phyloP scores from a whole-genome alignment of 2,329 filamentous ascomycete species.

The Xylaria hypoxylon region DNA sequence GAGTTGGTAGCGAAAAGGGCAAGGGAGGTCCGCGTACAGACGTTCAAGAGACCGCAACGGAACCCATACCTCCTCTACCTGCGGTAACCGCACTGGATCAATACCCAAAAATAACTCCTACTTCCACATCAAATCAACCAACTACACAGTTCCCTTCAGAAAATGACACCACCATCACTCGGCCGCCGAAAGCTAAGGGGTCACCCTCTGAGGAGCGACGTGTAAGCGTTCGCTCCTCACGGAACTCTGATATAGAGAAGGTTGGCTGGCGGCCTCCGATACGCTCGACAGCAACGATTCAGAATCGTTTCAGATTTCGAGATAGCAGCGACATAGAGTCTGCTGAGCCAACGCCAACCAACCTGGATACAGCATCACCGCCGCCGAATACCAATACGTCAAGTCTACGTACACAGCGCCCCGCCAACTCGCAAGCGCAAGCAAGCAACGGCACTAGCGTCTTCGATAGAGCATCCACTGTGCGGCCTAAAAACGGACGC shows the following conservation, averaged over 20 bases:
- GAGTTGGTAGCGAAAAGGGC: slow-evolving; percentile 46
- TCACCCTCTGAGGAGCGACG: slow-evolving; percentile 24
- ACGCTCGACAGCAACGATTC: slow-evolving; percentile 34
- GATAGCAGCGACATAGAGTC: slow-evolving; percentile 49
- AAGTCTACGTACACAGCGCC: slow-evolving; percentile 34
- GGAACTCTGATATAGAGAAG: slow-evolving; percentile 28
- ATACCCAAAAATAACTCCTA: slow-evolving; percentile 13
- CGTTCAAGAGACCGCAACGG: slow-evolving; percentile 7
- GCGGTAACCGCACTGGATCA: slow-evolving; percentile 16
- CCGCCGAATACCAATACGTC: slow-evolving; percentile 42
- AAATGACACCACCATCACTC: slow-evolving; percentile 10
- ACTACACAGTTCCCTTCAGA: background rate
- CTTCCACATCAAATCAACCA: slow-evolving; percentile 14
- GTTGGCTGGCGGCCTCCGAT: slow-evolving; percentile 18
- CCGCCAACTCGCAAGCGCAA: background rate
- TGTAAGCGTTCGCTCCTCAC: slow-evolving; percentile 33
- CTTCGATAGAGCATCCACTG: background rate
- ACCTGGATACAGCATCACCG: slow-evolving; percentile 25
- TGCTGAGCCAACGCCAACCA: slow-evolving; percentile 38
- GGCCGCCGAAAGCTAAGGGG: slow-evolving; percentile 27
- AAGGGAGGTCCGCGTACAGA: slow-evolving; percentile 20
- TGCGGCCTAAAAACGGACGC: slow-evolving; percentile 43
- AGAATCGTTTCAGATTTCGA: slow-evolving; percentile 47
- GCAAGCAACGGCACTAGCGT: slow-evolving; percentile 11
- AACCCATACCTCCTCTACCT: slow-evolving; percentile 20